Base-by-base conservation (phyloP, 331 rosid genomes). In the Acacia concinna region DNA sequence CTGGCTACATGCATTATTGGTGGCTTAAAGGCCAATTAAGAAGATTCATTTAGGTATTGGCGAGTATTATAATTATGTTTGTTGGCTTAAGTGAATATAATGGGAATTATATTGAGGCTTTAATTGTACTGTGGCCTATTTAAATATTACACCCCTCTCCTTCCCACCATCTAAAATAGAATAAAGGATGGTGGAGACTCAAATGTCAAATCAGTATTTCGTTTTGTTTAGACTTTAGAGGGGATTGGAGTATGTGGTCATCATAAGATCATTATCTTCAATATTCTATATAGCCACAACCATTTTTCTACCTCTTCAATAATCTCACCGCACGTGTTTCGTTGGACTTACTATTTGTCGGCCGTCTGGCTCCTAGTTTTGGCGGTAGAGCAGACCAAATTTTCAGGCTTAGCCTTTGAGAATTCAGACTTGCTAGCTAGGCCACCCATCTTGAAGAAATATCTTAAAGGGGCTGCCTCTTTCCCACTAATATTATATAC, bases 271-370 rank as follows among this genome's bases (percentile, higher is more conserved):
- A 23, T 28, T 49, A 23, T 41, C 49, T 52, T 34, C 38, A 41
- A 28, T 23, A 63, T 31, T 13, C 31, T 28, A 31, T 4, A 34
- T 11, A 34, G 35, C 27, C 66, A 76, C 27, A 27, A 27, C 34
- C 34, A 46, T 57, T 47, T 68, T 62, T 38, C 10, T 20, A n/a
- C 20, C 40, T 35, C 23, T 27, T 43, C 30, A 78, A 21, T 23
- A 12, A 27, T 4, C 35, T 11, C n/a, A 35, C 63, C 9, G 4
- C 27, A 23, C 71, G 68, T 18, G 25, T n/a, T 3, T 75, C 57
- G 43, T 27, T 46, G 49, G 75, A 65, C 21, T 68, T 49, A 20
- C 35, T 9, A 30, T 21, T 52, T 73, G 79, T 80, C 70, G 60
- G 78, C 43, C 6, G 54, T 38, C 60, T 15, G 47, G 47, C 47